Evolutionary conservation across 2,329 filamentous ascomycete genomes (phyloP).

Genomic region (Nemania diffusa): DNA sequence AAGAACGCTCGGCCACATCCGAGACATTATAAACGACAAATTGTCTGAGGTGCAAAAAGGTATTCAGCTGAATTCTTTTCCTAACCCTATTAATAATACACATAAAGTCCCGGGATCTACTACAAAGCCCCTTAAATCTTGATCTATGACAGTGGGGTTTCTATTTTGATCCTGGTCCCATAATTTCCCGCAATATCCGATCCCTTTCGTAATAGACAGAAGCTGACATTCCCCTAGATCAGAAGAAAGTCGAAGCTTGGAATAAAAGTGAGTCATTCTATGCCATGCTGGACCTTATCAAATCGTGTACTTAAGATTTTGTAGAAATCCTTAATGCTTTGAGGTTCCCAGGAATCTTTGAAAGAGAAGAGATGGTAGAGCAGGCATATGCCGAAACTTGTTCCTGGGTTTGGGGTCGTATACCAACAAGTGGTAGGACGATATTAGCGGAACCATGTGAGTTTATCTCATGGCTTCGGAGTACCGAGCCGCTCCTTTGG

Average conservation of each 20-base stretch:
- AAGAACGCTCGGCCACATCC: background rate
- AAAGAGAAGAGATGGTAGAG: background rate
- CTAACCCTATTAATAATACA: background rate
- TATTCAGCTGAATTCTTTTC: background rate
- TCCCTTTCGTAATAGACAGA: no score
- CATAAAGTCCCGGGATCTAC: background rate
- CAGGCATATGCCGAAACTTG: background rate
- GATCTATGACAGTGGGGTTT: no score
- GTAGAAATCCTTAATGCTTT: background rate
- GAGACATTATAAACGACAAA: background rate
- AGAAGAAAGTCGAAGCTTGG: background rate
- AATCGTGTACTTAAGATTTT: background rate
- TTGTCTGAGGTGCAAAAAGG: background rate
- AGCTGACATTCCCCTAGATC: background rate
- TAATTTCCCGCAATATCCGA: no score
- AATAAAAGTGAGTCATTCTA: background rate
- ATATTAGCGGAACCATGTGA: background rate
- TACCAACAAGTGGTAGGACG: background rate
- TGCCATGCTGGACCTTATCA: background rate
- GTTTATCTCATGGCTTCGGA: background rate
- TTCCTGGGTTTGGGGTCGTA: background rate
- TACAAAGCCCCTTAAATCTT: no score
- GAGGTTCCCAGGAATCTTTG: background rate
- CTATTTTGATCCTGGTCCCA: no score
- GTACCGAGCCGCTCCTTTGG: background rate